Conservation (phyloP, 75 land plant species). For the Isoetes taiwanensis region DNA sequence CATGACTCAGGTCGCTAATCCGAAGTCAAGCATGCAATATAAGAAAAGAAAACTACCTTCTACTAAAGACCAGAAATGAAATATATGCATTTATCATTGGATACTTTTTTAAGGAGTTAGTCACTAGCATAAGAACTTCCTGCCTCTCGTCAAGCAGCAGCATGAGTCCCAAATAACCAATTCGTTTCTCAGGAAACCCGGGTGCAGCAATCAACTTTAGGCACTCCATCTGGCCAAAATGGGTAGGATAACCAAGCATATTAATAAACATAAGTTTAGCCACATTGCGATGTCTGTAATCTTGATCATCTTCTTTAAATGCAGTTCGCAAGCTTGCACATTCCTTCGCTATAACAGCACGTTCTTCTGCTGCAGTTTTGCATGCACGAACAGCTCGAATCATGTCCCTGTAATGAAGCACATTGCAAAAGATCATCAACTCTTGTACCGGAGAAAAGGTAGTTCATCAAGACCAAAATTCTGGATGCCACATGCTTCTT, state of each 20-base stretch:
- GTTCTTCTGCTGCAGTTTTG: conserved; percentile 98
- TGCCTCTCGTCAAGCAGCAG: conserved; percentile 98
- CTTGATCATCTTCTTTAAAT: conserved; percentile 81
- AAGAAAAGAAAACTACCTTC: neutral
- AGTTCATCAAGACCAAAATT: too few species aligned
- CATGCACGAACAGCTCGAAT: conserved; percentile 92
- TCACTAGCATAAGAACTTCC: conserved; percentile 99
- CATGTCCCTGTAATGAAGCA: conserved; percentile 99
- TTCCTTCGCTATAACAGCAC: conserved; percentile 91
- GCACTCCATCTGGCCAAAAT: conserved; percentile 99
- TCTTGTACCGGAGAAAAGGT: too few species aligned
- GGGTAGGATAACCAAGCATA: conserved; percentile 99
- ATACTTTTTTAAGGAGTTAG: conserved; percentile 98
- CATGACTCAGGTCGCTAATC: conserved; percentile 79
- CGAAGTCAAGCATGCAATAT: conserved; percentile 28
- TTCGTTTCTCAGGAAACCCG: conserved; percentile 95
- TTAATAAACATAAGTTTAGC: conserved; percentile 99
- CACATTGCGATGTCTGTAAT: conserved; percentile 94
- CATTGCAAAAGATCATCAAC: too few species aligned
- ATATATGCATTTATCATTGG: conserved; percentile 11
- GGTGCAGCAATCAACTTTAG: conserved; percentile 86
- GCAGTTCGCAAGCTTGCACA: conserved; percentile 92
- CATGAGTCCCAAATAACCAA: conserved; percentile 97
- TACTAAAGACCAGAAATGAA: neutral
- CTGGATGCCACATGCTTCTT: too few species aligned